phyloP scores from a whole-genome alignment of 768 basidiomycete genomes.

The Leccinum incarnatum region DNA sequence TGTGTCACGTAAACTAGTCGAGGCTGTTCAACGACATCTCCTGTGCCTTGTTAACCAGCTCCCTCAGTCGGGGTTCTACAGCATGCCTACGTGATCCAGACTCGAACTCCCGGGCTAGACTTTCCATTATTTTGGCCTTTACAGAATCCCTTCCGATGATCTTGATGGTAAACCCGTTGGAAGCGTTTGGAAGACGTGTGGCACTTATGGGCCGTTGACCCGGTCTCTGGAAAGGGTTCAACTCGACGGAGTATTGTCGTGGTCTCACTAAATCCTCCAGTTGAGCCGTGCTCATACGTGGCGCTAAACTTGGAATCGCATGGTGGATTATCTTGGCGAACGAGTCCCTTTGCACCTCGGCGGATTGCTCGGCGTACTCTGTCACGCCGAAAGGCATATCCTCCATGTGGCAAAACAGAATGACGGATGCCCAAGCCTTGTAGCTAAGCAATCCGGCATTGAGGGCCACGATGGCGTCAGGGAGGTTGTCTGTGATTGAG shows the following conservation, averaged over 20 bases:
- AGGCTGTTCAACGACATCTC: slow-evolving; percentile 27
- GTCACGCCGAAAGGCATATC: slow-evolving; percentile 33
- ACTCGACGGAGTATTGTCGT: slow-evolving; percentile 29
- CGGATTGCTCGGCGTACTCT: slow-evolving; percentile 38
- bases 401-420: slow-evolving; percentile 31
- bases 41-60: slow-evolving; percentile 14
- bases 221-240: slow-evolving; percentile 34
- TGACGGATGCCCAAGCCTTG: slow-evolving; percentile 36
- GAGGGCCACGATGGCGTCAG: slow-evolving; percentile 43
- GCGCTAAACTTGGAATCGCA: slow-evolving; percentile 24
- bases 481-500: slow-evolving; percentile 18
- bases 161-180: slow-evolving; percentile 33
- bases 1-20: slow-evolving; percentile 21
- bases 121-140: neutral
- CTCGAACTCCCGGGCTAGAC: neutral
- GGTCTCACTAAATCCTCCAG: slow-evolving; percentile 23
- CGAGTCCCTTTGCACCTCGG: slow-evolving; percentile 29
- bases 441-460: slow-evolving; percentile 41
- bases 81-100: neutral
- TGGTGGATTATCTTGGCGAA: slow-evolving; percentile 29
- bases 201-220: slow-evolving; percentile 30
- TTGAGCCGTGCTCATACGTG: slow-evolving; percentile 21
- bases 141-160: slow-evolving; percentile 22
- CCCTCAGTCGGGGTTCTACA: slow-evolving; percentile 5
- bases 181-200: slow-evolving; percentile 28